A percentile compares a stretch with the other conserved stretches of the same genome.
phyloP scores from a whole-genome alignment of 2,329 filamentous ascomycete genomes.

The Colletotrichum graminicola region DNA sequence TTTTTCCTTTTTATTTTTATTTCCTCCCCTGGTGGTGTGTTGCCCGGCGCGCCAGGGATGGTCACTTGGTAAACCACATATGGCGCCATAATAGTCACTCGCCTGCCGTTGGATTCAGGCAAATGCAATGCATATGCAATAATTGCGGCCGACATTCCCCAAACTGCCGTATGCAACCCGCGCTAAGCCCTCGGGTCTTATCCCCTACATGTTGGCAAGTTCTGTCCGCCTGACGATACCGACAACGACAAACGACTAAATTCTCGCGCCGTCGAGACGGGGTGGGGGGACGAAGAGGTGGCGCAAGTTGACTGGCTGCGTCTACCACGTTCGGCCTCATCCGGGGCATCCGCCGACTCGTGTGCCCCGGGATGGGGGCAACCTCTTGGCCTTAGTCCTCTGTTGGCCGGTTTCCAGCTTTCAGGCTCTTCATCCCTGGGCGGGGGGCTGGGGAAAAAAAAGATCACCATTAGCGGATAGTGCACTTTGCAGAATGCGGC shows the following conservation, averaged over 20 bases:
- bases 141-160: constrained; percentile 39
- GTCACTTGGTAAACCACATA: constrained; percentile 4
- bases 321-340: constrained; percentile 21
- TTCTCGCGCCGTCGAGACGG: constrained; percentile 1
- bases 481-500: background rate
- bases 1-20: too few relatives aligned
- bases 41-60: constrained; percentile 11
- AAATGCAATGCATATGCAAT: constrained; percentile 31
- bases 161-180: constrained; percentile 30
- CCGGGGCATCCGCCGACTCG: constrained; percentile 32
- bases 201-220: background rate
- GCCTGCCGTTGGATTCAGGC: background rate
- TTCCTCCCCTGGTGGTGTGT: constrained; percentile 7
- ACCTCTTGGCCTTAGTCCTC: constrained; percentile 4
- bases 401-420: constrained; percentile 24
- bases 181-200: constrained; percentile 34
- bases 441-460: background rate
- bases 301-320: constrained; percentile 30
- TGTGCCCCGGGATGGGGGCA: constrained; percentile 18
- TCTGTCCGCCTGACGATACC: constrained; percentile 4
- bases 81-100: background rate
- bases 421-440: background rate
- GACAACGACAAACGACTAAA: constrained; percentile 14
- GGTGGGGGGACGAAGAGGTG: constrained; percentile 30
- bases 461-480: background rate